Percentiles rank a stretch among this genome's conserved stretches.
Evolutionary conservation across 2,329 filamentous ascomycete species (phyloP).

Genomic region (Coleophoma eucalyptorum): DNA sequence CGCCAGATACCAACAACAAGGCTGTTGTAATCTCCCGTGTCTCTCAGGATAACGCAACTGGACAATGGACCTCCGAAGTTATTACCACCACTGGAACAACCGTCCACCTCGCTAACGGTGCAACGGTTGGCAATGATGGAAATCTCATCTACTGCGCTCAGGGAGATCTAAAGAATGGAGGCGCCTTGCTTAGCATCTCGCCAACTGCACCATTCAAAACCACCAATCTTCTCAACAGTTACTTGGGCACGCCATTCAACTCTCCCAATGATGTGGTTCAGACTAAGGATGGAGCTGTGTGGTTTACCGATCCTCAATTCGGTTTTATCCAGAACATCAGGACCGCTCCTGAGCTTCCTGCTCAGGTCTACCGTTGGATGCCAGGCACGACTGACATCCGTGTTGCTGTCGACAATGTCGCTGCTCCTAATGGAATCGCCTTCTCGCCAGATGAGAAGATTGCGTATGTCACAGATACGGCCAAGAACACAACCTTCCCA

Average conservation of each 20-base stretch:
- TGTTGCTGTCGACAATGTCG: conserved; percentile 53
- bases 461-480: conserved; percentile 50
- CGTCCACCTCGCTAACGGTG: conserved; percentile 11
- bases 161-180: conserved; percentile 9
- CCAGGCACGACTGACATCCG: conserved; percentile 45
- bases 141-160: conserved; percentile 12
- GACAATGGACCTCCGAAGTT: conserved; percentile 20
- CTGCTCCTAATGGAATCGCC: conserved; percentile 50
- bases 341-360: conserved; percentile 44
- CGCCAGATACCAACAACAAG: conserved; percentile 9
- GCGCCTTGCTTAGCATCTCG: conserved; percentile 10
- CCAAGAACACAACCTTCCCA: conserved; percentile 36
- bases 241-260: conserved; percentile 52
- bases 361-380: conserved; percentile 55
- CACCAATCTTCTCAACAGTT: conserved; percentile 52
- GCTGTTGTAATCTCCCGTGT: conserved; percentile 8
- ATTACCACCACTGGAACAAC: conserved; percentile 6
- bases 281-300: conserved; percentile 48
- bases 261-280: conserved; percentile 55
- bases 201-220: conserved; percentile 9
- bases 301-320: conserved; percentile 60
- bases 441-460: conserved; percentile 50
- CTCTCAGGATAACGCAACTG: conserved; percentile 39
- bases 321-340: conserved; percentile 56
- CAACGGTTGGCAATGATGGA: conserved; percentile 12